Evolutionary conservation across 163 green algal genomes (phyloP), one percentile per base, ranked within the genome.

Genomic region (Chlorella variabilis): DNA sequence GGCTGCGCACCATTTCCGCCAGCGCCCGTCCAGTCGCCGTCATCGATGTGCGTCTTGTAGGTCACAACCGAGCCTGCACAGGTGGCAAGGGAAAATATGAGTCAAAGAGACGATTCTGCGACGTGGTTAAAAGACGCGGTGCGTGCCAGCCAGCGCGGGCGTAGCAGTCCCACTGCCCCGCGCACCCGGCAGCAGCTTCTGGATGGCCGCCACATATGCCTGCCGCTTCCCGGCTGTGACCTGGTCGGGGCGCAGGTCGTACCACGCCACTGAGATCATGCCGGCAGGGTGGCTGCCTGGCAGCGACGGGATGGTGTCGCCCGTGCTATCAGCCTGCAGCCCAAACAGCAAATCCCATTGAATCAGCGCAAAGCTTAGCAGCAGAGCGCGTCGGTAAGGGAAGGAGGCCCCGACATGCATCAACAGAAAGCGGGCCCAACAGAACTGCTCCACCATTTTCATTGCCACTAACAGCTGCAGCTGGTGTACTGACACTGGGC

Each of bases 181-280:
- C 34, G 15, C 71, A 78, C 71, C 71, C 39, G 71, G 71, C 71
- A 78, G 18, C 49, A 78, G 49, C 34, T 67, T 49, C 25, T 49
- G 36, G 20, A 78, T 48, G 13, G 71, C 49, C 11, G 54, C 54
- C 21, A 78, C 49, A 27, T 68, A 78, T 0, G 71, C 71, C 9
- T 34, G 17, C 33, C 38, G 33, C 34, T 34, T 23, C 49, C 49
- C 9, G 0, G 49, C 49, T 56, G 49, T 66, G 33, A 78, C 54
- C 49, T 78, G 41, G 20, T 29, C 45, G 2, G 29, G 41, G 11
- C 45, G 20, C 18, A 49, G 29, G 69, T 77, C 69, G 8, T 77
- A 77, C 27, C 54, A 77, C 5, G 66, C 66, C 21, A 73, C 66
- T 34, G 38, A 56, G 65, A 73, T 73, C 65, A 73, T 73, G 36